Percentiles rank a stretch among this genome's conserved stretches.
These are phyloP conservation scores for Backusella parvicylindrica DNA, from an alignment of 192 early-diverging fungal species.

Conservation along the genomic window DNA sequence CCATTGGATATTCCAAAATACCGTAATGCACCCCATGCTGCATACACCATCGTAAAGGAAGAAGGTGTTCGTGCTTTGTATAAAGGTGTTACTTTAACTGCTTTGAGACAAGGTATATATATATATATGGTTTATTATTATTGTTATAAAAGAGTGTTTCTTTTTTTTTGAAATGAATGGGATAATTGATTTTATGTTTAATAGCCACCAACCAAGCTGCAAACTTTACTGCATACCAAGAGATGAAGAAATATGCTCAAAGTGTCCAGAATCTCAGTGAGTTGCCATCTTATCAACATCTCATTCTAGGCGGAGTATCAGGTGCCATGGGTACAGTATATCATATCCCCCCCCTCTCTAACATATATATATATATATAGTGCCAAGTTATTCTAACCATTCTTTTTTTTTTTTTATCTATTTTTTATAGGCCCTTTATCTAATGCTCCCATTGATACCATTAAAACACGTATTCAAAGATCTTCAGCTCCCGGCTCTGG, in stretches of 20 bases:
- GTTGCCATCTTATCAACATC: conserved; percentile 87
- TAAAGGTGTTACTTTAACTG: conserved; percentile 91
- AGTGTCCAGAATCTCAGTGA: conserved; percentile 60
- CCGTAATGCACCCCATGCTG: conserved; percentile 88
- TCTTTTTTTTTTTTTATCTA: background rate
- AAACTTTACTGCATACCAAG: conserved; percentile 97
- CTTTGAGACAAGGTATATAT: conserved; percentile 74
- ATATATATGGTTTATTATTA: background rate
- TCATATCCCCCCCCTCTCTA: background rate
- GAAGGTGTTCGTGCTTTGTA: conserved; percentile 86
- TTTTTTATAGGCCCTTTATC: conserved; percentile 70
- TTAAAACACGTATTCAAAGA: conserved; percentile 97
- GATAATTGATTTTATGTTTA: background rate
- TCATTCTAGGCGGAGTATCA: conserved; percentile 85
- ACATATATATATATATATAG: background rate
- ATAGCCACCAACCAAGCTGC: conserved; percentile 94
- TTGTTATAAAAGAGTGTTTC: background rate
- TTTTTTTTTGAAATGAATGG: background rate
- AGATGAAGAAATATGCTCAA: conserved; percentile 76
- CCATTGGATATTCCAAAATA: conserved; percentile 96
- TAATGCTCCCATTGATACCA: conserved; percentile 96
- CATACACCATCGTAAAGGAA: conserved; percentile 87
- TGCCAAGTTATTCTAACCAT: background rate
- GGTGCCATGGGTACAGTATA: conserved; percentile 59
- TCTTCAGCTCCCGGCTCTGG: conserved; percentile 66